Percentiles rank a stretch among this genome's conserved stretches.
Conservation (phyloP, 805 yeast genomes). For the Starmerella asiatica region DNA sequence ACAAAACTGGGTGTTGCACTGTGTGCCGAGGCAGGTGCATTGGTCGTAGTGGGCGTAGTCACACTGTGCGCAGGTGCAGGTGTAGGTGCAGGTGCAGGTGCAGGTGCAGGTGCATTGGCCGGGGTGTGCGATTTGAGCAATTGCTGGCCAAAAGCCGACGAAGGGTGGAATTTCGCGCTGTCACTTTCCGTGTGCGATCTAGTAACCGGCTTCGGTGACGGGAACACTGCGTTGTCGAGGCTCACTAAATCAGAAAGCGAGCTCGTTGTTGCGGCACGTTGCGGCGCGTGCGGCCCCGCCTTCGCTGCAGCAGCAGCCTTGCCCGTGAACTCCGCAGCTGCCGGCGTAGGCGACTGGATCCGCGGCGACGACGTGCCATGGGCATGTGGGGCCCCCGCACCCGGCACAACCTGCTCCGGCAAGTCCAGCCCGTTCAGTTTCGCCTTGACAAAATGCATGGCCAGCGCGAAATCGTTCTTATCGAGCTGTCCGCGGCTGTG, state of each 20-base stretch:
- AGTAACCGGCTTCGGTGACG: slow-evolving; percentile 7
- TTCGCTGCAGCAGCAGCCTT: slow-evolving; percentile 5
- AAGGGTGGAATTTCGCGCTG: slow-evolving; percentile 47
- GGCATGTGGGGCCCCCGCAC: slow-evolving; percentile 7
- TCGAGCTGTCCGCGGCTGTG: slow-evolving; percentile 74
- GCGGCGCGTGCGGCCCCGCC: slow-evolving; percentile 3
- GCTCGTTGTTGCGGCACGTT: slow-evolving; percentile 3
- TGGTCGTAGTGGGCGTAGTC: not conserved
- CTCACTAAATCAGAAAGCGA: slow-evolving; percentile 25
- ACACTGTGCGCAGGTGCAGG: not conserved
- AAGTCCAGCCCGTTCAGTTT: slow-evolving; percentile 62
- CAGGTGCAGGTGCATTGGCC: slow-evolving; percentile 41
- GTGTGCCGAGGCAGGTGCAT: not conserved
- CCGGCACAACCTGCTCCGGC: slow-evolving; percentile 38
- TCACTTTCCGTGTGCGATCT: slow-evolving; percentile 6
- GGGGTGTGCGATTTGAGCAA: slow-evolving; percentile 34
- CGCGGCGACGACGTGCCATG: not conserved
- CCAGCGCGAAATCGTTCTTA: slow-evolving; percentile 75
- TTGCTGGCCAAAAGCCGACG: slow-evolving; percentile 74
- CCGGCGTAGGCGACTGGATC: slow-evolving; percentile 19
- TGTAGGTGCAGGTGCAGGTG: slow-evolving; percentile 57
- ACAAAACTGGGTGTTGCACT: not conserved
- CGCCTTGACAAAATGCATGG: slow-evolving; percentile 83
- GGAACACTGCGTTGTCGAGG: slow-evolving; percentile 19
- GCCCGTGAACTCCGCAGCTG: slow-evolving; percentile 3